phyloP scores from a whole-genome alignment of 2,329 filamentous ascomycete species.

The Madurella fahalii region DNA sequence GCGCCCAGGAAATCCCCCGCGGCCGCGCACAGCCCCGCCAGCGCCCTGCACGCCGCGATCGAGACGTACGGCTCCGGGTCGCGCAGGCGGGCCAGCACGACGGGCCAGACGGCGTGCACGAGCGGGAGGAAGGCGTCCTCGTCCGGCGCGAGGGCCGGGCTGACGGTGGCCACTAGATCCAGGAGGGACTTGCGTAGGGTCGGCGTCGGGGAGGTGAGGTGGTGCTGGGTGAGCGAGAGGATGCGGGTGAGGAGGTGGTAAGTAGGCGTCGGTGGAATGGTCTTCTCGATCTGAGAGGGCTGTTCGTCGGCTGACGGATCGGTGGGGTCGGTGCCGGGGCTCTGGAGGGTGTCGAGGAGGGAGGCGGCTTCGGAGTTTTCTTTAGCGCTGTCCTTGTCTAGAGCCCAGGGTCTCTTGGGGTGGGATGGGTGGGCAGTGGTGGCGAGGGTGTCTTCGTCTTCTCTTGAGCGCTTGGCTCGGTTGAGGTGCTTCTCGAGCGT shows the following conservation, averaged over 20 bases:
- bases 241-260: slow-evolving; percentile 81
- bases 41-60: slow-evolving; percentile 64
- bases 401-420: slow-evolving; percentile 34
- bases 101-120: slow-evolving; percentile 87
- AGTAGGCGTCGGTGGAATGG: slow-evolving; percentile 29
- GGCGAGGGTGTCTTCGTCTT: slow-evolving; percentile 28
- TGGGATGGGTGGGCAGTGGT: slow-evolving; percentile 26
- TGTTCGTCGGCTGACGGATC: slow-evolving; percentile 24
- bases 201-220: slow-evolving; percentile 80
- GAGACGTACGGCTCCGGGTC: slow-evolving; percentile 66
- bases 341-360: slow-evolving; percentile 31
- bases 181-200: slow-evolving; percentile 75
- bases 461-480: slow-evolving; percentile 37
- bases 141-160: slow-evolving; percentile 67
- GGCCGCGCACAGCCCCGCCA: slow-evolving; percentile 63
- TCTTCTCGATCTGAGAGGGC: slow-evolving; percentile 34
- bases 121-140: slow-evolving; percentile 84
- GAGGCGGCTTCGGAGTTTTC: slow-evolving; percentile 26
- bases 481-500: slow-evolving; percentile 61
- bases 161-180: slow-evolving; percentile 67
- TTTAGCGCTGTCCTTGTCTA: slow-evolving; percentile 29
- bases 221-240: slow-evolving; percentile 78
- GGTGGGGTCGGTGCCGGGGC: slow-evolving; percentile 33
- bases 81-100: slow-evolving; percentile 64
- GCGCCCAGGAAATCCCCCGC: slow-evolving; percentile 79